Conservation (phyloP, 2,329 filamentous ascomycete species). For the Lecanoromycetidae sp. region DNA sequence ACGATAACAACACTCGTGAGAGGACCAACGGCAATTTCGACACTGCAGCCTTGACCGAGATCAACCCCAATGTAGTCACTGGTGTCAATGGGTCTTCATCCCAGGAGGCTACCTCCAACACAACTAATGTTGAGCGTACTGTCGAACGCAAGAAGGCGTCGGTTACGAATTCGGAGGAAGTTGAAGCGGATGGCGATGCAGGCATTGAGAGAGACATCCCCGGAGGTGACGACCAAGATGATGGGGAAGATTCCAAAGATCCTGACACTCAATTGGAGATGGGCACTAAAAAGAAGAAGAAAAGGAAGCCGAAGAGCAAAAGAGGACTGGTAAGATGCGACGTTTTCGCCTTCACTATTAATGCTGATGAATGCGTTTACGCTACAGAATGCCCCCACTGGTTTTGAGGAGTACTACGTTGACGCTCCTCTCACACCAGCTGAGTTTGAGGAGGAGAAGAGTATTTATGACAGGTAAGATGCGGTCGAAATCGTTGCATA, state of each 20-base stretch:
- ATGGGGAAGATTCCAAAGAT: neutral
- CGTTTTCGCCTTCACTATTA: neutral
- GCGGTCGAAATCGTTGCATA: neutral
- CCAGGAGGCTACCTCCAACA: neutral
- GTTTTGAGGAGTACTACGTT: conserved; percentile 70
- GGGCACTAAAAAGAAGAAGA: conserved; percentile 24
- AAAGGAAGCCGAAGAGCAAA: conserved; percentile 29
- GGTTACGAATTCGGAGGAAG: neutral
- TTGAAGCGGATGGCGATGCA: neutral
- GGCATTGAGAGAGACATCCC: neutral
- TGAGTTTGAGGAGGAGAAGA: conserved; percentile 53
- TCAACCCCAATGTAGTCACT: conserved; percentile 1
- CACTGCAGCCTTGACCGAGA: neutral
- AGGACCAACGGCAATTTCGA: neutral
- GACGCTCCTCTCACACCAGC: conserved; percentile 65
- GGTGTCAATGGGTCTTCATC: neutral
- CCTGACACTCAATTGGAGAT: neutral
- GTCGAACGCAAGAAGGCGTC: neutral
- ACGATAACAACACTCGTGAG: neutral
- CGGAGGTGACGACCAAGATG: conserved; percentile 4
- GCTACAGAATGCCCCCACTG: conserved; percentile 35
- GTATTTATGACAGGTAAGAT: conserved; percentile 56
- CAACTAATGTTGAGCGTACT: neutral
- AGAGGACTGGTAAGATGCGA: conserved; percentile 24
- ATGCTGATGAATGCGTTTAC: neutral